Evolutionary conservation across 23 red algal genomes (phyloP), one percentile per base, ranked within the genome.

Genomic region (Cyanidioschyzon merolae): DNA sequence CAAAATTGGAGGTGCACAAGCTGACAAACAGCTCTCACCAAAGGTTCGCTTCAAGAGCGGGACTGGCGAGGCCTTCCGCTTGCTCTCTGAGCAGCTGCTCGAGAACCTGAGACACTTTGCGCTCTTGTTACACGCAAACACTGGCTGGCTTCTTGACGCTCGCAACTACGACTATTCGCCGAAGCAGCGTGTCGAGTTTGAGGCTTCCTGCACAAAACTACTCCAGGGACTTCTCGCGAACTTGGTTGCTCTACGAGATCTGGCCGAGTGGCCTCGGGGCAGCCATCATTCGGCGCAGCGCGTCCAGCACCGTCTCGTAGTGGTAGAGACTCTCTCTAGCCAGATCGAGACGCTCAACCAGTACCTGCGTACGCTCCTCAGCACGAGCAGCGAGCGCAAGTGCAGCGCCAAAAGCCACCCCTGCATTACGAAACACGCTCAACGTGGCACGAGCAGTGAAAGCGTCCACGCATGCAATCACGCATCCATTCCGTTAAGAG

Each of bases 131-230:
- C 45, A 54, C 45, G 45, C 45, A 54, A 54, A 21, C 21, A 15
- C 45, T 7, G 45, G 45, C 45, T 71, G 63, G 63, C 30, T 71
- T 25, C 3, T 35, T 25, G 63, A 71, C 29, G 63, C 63, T 25
- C 63, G 63, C 29, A 71, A 71, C 63, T 71, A 71, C 63, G 63
- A 71, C 63, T 71, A 32, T 27, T 32, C n/a, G 7, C 7, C 21
- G 16, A 3, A 3, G 63, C n/a, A 71, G 32, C 63, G 63, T 7
- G 63, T 12, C 32, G 63, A 71, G 29, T 35, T 71, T 25, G 63
- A 71, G 29, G n/a, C n/a, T 3, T 25, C 63, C n/a, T 25, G 63
- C n/a, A 25, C 21, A 3, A 35, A 71, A 27, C 29, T 71, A 27
- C 32, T 71, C n/a, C n/a, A 25, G 7, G 63, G 63, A 12, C 32